Conservation (phyloP, 306 rosid species). For the Erythrophleum fordii region DNA sequence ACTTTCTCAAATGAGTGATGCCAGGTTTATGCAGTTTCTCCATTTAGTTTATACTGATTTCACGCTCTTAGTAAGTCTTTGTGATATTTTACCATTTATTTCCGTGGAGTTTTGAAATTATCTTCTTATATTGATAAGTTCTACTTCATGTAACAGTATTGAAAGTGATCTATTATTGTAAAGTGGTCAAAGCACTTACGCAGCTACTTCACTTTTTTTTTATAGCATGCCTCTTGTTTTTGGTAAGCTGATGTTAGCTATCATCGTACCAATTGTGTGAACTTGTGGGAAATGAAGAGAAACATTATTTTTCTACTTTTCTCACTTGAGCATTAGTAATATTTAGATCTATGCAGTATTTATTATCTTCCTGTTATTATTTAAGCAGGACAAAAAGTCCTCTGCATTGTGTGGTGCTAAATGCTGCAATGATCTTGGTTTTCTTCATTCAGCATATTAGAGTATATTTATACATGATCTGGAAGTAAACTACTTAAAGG, state of each 20-base stretch:
- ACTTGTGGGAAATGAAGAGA: neutral
- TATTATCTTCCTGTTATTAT: conserved; percentile 32
- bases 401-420: conserved; percentile 10
- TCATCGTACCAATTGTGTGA: neutral
- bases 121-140: conserved; percentile 11
- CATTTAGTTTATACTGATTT: conserved; percentile 16
- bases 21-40: neutral
- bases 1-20: neutral
- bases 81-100: neutral
- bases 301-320: neutral
- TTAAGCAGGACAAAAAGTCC: conserved; percentile 5
- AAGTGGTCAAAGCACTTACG: conserved; percentile 10
- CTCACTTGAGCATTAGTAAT: neutral
- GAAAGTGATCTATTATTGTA: conserved; percentile 6
- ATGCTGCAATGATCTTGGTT: conserved; percentile 33
- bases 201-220: neutral
- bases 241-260: neutral
- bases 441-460: conserved; percentile 16
- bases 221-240: conserved; percentile 5
- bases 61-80: conserved; percentile 2
- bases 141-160: neutral
- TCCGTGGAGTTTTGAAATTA: neutral
- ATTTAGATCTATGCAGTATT: neutral
- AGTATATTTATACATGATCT: conserved; percentile 12
- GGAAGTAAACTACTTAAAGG: conserved; percentile 25